Evolutionary conservation across 805 yeast species (phyloP), one percentile per base, ranked within the genome.

Genomic region (Kregervanrija pseudodelftensis): DNA sequence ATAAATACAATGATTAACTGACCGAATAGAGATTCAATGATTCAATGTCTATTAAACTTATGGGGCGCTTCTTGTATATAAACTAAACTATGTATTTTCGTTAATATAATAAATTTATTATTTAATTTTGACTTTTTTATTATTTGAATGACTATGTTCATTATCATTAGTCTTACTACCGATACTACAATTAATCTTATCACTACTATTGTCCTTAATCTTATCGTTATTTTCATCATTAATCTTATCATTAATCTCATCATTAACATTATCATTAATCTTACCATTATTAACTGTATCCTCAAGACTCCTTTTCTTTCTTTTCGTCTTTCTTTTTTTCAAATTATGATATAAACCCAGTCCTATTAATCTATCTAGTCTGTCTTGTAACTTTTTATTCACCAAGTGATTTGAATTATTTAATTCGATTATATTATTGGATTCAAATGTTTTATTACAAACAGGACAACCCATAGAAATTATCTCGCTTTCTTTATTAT

Each of bases 341-440:
- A 66, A 48, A 48, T 74, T 65, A 57, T 74, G 73, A 38, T 72
- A 48, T 36, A 68, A 40, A 17, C 64, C 62, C 31, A 52, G 35
- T 10, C 22, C 30, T 34, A 37, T 41, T 5, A 74, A 40, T 5
- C 28, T 35, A 2, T 17, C 11, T 11, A 49, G 37, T 35, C 62
- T 42, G 4, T 33, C 36, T 31, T 56, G 53, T 22, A 54, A 43
- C 13, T 39, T 22, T 22, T 22, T 22, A 22, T 22, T 22, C 2
- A 22, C 28, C 28, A 7, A 22, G 2, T 5, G 28, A 22, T 22
- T 22, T 22, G 28, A 22, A 22, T 22, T 22, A 36, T 61, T 57
- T 8, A 64, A 50, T 5, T 65, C 62, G 4, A 79, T 63, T 1
- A 75, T 50, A 45, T 61, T 57, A 16, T 54, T 32, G 3, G 49